Conservation (phyloP, 2,329 filamentous ascomycete species). For the Aspergillus ochraceus region DNA sequence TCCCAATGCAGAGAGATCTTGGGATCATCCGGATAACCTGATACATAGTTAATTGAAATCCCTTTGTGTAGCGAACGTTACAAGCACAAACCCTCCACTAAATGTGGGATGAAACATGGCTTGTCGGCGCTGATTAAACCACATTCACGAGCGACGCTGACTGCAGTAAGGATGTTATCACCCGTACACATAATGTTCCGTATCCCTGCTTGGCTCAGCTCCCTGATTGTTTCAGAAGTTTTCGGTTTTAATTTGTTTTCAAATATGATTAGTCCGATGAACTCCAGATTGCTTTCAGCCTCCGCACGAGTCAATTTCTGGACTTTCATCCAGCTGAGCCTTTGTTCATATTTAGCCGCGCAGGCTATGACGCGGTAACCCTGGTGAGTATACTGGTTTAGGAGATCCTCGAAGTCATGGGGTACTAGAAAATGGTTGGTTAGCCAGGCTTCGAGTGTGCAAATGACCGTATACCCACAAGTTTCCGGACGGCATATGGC, state of each 20-base stretch:
- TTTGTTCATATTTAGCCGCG: slow-evolving; percentile 82
- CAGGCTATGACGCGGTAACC: slow-evolving; percentile 96
- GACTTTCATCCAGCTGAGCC: slow-evolving; percentile 88
- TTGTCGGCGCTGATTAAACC: slow-evolving; percentile 75
- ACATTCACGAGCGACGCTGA: slow-evolving; percentile 92
- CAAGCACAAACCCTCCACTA: slow-evolving; percentile 63
- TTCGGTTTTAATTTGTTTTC: slow-evolving; percentile 96
- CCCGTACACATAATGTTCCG: slow-evolving; percentile 95
- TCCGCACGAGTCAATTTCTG: slow-evolving; percentile 90
- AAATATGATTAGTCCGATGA: slow-evolving; percentile 95
- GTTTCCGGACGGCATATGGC: slow-evolving; percentile 84
- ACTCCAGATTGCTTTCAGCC: slow-evolving; percentile 79
- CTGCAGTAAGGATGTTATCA: slow-evolving; percentile 95
- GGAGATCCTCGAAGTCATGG: slow-evolving; percentile 81
- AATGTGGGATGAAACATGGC: slow-evolving; percentile 91
- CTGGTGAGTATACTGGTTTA: slow-evolving; percentile 89
- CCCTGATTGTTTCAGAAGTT: slow-evolving; percentile 76
- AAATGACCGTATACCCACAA: slow-evolving; percentile 54
- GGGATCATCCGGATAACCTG: slow-evolving; percentile 71
- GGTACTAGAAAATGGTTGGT: slow-evolving; percentile 60
- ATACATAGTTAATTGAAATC: not conserved
- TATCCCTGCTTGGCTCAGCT: slow-evolving; percentile 80
- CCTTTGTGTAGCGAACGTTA: not conserved
- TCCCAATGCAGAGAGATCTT: slow-evolving; percentile 81
- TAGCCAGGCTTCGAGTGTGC: slow-evolving; percentile 10